These are phyloP conservation scores for Suhomyces kilbournensis DNA, from an alignment of 805 yeast genomes.

Conservation along the genomic window DNA sequence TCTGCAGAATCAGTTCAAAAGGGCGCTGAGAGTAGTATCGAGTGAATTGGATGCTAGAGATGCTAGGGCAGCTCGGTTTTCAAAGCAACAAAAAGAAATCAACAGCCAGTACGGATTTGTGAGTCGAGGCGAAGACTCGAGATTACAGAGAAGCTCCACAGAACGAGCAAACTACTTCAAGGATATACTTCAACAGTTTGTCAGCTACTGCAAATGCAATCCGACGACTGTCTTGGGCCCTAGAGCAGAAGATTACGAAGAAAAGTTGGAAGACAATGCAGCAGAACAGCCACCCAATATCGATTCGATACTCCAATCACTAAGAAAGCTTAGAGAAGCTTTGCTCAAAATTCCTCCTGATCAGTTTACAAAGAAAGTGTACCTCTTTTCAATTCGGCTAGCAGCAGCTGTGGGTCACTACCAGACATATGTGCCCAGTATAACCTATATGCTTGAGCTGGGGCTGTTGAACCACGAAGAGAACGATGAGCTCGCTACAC, in stretches of 20 bases:
- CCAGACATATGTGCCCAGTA: constrained; percentile 54
- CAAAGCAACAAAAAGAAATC: neutral
- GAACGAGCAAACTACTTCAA: constrained; percentile 43
- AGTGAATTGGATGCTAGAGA: neutral
- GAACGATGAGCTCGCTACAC: constrained; percentile 35
- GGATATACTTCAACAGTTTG: constrained; percentile 30
- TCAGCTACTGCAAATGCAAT: constrained; percentile 27
- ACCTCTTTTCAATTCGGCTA: constrained; percentile 45
- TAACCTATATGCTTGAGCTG: constrained; percentile 38
- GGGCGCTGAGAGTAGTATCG: neutral
- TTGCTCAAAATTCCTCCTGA: constrained; percentile 37
- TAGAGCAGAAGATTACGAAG: constrained; percentile 9
- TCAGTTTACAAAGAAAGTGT: constrained; percentile 44
- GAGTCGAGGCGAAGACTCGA: constrained; percentile 57
- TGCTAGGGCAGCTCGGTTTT: neutral
- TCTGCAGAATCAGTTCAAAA: neutral
- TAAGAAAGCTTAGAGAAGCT: constrained; percentile 57
- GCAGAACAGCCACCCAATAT: constrained; percentile 7
- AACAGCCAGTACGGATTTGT: constrained; percentile 44
- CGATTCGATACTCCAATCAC: constrained; percentile 26
- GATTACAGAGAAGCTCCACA: constrained; percentile 43
- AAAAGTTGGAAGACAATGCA: neutral
- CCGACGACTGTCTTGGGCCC: constrained; percentile 11
- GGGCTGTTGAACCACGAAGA: constrained; percentile 27
- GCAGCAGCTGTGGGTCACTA: constrained; percentile 46